Percentiles rank a stretch among this genome's conserved stretches.
Conservation (phyloP, 2,329 filamentous ascomycete species). For the Rachicladosporium sp. region DNA sequence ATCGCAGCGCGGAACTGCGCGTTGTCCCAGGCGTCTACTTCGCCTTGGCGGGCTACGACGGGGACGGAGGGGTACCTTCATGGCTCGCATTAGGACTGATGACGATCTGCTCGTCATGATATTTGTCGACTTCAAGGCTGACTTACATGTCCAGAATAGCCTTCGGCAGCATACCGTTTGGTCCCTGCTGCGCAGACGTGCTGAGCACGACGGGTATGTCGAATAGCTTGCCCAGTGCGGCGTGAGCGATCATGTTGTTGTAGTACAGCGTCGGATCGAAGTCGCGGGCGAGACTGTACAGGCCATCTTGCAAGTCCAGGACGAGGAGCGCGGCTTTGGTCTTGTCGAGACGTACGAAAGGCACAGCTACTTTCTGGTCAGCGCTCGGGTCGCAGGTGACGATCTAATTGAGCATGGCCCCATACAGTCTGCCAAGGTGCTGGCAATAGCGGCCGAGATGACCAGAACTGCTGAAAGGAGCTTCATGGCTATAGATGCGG, state of each 20-base stretch:
- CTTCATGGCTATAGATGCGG: background rate
- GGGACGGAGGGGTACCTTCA: constrained; percentile 53
- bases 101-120: no score
- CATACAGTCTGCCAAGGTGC: no score
- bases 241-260: constrained; percentile 56
- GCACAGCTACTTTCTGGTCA: constrained; percentile 7
- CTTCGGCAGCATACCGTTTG: constrained; percentile 58
- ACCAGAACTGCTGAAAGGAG: background rate
- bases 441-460: no score
- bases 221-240: constrained; percentile 53
- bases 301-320: constrained; percentile 48
- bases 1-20: constrained; percentile 54
- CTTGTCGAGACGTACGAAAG: constrained; percentile 29
- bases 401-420: no score
- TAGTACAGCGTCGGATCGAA: constrained; percentile 53
- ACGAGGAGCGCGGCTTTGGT: constrained; percentile 39
- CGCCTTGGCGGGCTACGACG: constrained; percentile 54
- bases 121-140: background rate
- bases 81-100: background rate
- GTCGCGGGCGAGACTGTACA: constrained; percentile 51
- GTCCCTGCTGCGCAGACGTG: constrained; percentile 54
- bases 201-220: constrained; percentile 57
- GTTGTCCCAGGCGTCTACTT: constrained; percentile 71
- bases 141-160: constrained; percentile 44
- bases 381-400: no score